A percentile compares a stretch with the other conserved stretches of the same genome.
phyloP scores from a whole-genome alignment of 2,329 filamentous ascomycete genomes.

The Penicillium sp. region DNA sequence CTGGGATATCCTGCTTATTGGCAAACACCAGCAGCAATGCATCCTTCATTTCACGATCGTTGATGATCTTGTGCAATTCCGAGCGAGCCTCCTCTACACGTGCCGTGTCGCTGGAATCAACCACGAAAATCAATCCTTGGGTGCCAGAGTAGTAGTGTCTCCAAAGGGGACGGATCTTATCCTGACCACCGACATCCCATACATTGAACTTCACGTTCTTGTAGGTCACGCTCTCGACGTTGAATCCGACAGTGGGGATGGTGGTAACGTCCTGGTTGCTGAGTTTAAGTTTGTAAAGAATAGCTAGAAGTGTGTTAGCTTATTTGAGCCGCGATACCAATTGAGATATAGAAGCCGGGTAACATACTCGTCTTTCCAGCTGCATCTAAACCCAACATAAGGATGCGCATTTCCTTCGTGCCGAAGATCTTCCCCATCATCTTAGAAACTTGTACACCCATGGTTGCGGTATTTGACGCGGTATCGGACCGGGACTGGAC shows the following conservation, averaged over 20 bases:
- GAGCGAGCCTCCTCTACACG: constrained; percentile 90
- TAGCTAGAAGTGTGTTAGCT: constrained; percentile 50
- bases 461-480: constrained; percentile 46
- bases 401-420: constrained; percentile 96
- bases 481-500: not conserved
- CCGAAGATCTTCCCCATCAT: constrained; percentile 99
- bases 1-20: constrained; percentile 95
- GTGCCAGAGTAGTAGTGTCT: constrained; percentile 96
- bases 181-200: constrained; percentile 97
- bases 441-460: constrained; percentile 93
- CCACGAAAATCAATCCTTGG: constrained; percentile 96
- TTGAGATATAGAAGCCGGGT: not conserved
- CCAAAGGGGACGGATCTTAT: constrained; percentile 97
- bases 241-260: constrained; percentile 97
- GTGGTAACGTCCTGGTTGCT: constrained; percentile 92
- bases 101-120: constrained; percentile 87
- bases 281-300: constrained; percentile 98
- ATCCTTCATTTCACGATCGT: constrained; percentile 96
- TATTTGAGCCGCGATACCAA: not conserved
- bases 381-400: constrained; percentile 97
- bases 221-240: constrained; percentile 97
- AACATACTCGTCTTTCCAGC: constrained; percentile 84
- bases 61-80: constrained; percentile 95
- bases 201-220: constrained; percentile 99
- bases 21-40: constrained; percentile 91